A percentile compares a stretch with the other conserved stretches of the same genome.
Evolutionary conservation across 1,139 yeast genomes (phyloP).

Genomic region (Arxiozyma bovina): DNA sequence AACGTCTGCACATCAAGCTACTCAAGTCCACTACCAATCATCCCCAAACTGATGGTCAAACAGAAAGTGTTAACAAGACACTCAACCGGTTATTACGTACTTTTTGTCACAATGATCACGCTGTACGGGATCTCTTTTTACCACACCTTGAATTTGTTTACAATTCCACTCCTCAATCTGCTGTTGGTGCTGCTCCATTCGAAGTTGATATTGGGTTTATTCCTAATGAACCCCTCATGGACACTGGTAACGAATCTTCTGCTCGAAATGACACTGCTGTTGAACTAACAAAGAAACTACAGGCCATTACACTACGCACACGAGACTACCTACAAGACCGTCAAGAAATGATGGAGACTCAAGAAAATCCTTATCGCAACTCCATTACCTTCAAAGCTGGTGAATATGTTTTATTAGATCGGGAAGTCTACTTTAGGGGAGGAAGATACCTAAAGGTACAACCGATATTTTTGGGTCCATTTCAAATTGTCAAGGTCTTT

Average conservation of each 20-base stretch:
- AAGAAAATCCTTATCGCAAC: conserved; percentile 46
- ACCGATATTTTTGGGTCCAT: conserved; percentile 12
- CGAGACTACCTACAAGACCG: conserved; percentile 4
- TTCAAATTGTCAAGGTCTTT: conserved; percentile 6
- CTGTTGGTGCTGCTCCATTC: conserved; percentile 7
- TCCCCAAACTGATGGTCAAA: conserved; percentile 7
- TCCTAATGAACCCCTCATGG: conserved; percentile 8
- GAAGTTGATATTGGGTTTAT: conserved; percentile 10
- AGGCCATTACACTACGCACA: background rate
- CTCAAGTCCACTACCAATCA: conserved; percentile 17
- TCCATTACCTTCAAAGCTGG: conserved; percentile 95
- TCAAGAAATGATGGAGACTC: conserved; percentile 5
- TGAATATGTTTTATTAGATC: conserved; percentile 47
- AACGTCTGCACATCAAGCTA: conserved; percentile 10
- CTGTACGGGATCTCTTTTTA: conserved; percentile 7
- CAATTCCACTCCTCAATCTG: conserved; percentile 7
- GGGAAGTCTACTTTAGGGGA: conserved; percentile 7
- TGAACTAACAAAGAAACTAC: background rate
- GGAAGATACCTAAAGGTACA: conserved; percentile 10
- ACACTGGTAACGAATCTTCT: background rate
- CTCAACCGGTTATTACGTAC: conserved; percentile 12
- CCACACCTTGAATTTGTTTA: conserved; percentile 4
- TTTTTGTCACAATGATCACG: conserved; percentile 7
- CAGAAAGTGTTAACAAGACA: conserved; percentile 17
- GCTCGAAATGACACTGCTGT: background rate